Evolutionary conservation across 2,329 filamentous ascomycete species (phyloP).

Genomic region (Diaporthe sp.): DNA sequence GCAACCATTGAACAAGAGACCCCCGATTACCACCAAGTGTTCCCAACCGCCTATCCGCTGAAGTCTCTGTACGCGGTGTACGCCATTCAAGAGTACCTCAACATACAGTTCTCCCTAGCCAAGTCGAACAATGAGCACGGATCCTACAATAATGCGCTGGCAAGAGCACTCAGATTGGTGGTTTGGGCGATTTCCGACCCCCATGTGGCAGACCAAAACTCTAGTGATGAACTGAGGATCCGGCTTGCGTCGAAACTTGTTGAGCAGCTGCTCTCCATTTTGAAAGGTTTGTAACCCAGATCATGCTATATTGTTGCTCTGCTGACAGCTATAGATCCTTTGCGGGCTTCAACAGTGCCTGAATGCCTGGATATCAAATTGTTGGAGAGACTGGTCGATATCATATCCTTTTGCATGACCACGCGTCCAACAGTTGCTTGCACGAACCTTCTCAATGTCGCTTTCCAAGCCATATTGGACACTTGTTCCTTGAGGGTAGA

Average conservation of each 20-base stretch:
- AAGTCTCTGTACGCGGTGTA: conserved; percentile 81
- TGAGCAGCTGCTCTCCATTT: conserved; percentile 67
- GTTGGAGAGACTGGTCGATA: conserved; percentile 50
- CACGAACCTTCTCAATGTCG: conserved; percentile 51
- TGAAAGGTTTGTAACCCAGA: conserved; percentile 61
- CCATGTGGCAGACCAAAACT: conserved; percentile 62
- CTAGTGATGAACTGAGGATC: conserved; percentile 60
- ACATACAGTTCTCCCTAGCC: conserved; percentile 49
- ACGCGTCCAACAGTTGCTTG: conserved; percentile 46
- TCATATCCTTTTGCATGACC: conserved; percentile 46
- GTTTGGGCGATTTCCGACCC: conserved; percentile 73
- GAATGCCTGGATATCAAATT: conserved; percentile 47
- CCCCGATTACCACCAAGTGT: conserved; percentile 72
- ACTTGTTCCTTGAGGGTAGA: conserved; percentile 54
- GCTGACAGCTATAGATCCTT: conserved; percentile 38
- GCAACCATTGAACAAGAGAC: conserved; percentile 68
- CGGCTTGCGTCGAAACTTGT: conserved; percentile 68
- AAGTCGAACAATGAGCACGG: conserved; percentile 43
- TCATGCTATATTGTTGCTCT: not conserved
- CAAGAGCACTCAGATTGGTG: conserved; percentile 67
- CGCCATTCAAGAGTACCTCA: conserved; percentile 74
- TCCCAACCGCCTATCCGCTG: conserved; percentile 78
- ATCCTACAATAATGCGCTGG: conserved; percentile 52
- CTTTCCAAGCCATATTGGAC: conserved; percentile 57
- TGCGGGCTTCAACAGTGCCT: conserved; percentile 41